Evolutionary conservation across 1,139 yeast species (phyloP).

Genomic region (Geotrichum histeridarum): DNA sequence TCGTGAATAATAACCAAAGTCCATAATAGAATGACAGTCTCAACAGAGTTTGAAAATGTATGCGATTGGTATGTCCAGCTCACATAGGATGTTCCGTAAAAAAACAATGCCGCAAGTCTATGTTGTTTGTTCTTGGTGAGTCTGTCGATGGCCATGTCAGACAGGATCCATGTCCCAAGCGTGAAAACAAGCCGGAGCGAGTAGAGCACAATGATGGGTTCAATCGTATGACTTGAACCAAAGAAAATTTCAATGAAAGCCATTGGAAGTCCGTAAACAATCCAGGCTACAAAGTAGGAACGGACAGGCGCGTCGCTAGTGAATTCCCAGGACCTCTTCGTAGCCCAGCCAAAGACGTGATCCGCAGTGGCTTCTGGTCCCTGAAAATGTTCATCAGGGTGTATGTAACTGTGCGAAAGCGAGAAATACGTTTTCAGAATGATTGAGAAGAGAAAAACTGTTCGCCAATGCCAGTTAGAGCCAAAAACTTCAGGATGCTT

Average conservation of each 20-base stretch:
- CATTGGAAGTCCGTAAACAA: slow-evolving; percentile 63
- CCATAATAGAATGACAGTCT: slow-evolving; percentile 61
- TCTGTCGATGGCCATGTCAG: slow-evolving; percentile 46
- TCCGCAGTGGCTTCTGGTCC: slow-evolving; percentile 65
- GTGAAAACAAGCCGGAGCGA: slow-evolving; percentile 55
- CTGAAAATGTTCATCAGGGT: slow-evolving; percentile 97
- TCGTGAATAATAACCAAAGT: slow-evolving; percentile 45
- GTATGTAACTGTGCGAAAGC: slow-evolving; percentile 76
- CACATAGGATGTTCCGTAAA: slow-evolving; percentile 71
- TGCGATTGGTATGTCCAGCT: slow-evolving; percentile 80
- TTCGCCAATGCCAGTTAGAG: slow-evolving; percentile 30
- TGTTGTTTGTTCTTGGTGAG: slow-evolving; percentile 58
- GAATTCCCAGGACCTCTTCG: slow-evolving; percentile 85
- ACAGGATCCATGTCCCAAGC: slow-evolving; percentile 52
- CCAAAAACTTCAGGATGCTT: slow-evolving; percentile 20
- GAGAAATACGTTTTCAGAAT: slow-evolving; percentile 54
- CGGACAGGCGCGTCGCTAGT: slow-evolving; percentile 55
- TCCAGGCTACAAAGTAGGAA: slow-evolving; percentile 63
- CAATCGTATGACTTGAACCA: slow-evolving; percentile 24
- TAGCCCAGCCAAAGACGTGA: slow-evolving; percentile 46
- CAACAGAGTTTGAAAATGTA: slow-evolving; percentile 82
- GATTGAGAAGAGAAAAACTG: slow-evolving; percentile 36
- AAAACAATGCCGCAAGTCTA: slow-evolving; percentile 57
- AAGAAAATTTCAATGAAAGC: slow-evolving; percentile 30
- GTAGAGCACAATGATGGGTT: slow-evolving; percentile 47